A percentile compares a stretch with the other conserved stretches of the same genome.
Conservation (phyloP, 2,329 filamentous ascomycete genomes). For the Fusarium oligoseptatum region DNA sequence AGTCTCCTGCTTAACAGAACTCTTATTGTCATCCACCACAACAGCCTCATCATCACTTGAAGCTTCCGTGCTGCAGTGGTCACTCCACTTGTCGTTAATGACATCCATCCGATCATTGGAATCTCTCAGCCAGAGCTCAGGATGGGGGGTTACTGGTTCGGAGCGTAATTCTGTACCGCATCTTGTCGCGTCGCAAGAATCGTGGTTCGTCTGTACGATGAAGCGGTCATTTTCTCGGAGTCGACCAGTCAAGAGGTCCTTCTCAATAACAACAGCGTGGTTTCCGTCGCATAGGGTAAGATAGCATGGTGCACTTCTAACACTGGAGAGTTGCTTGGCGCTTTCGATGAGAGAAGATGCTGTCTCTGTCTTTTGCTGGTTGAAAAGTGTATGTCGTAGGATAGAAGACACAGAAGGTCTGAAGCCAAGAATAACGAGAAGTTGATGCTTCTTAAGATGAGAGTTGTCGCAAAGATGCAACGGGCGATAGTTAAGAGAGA, state of each 20-base stretch:
- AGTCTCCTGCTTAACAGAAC: slow-evolving; percentile 44
- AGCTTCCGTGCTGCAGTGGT: neutral
- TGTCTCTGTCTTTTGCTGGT: neutral
- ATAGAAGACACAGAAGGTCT: slow-evolving; percentile 20
- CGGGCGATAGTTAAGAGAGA: slow-evolving; percentile 23
- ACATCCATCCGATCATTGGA: slow-evolving; percentile 21
- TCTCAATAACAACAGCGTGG: slow-evolving; percentile 22
- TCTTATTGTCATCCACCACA: neutral
- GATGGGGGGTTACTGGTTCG: slow-evolving; percentile 4
- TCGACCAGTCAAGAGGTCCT: slow-evolving; percentile 49
- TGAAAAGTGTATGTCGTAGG: slow-evolving; percentile 8
- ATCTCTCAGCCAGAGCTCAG: slow-evolving; percentile 22
- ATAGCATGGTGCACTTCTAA: slow-evolving; percentile 14
- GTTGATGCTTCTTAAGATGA: slow-evolving; percentile 12
- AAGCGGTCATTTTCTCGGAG: slow-evolving; percentile 62
- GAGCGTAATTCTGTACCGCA: neutral
- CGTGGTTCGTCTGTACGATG: slow-evolving; percentile 70
- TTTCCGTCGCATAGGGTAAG: slow-evolving; percentile 19
- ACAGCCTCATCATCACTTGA: neutral
- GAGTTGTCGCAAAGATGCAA: slow-evolving; percentile 14
- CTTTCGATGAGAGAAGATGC: neutral
- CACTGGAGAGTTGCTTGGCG: neutral
- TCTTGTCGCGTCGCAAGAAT: slow-evolving; percentile 47
- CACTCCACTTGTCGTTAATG: slow-evolving; percentile 16
- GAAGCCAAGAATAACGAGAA: slow-evolving; percentile 17